phyloP scores from a whole-genome alignment of 2,329 filamentous ascomycete genomes.

The Talaromyces marneffei region DNA sequence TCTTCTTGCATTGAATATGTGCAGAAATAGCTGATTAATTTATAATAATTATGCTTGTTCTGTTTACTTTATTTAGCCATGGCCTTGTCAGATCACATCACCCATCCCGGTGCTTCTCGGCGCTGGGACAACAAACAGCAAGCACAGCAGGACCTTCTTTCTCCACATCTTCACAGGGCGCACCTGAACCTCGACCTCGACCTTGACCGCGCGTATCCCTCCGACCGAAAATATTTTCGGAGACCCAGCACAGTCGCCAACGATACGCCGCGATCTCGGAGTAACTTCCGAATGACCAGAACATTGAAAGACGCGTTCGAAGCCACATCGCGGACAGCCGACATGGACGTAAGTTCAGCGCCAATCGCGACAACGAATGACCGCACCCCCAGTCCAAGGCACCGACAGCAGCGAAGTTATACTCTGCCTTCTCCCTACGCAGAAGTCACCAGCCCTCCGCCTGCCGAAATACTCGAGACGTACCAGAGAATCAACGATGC shows the following conservation, averaged over 20 bases:
- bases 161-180: conserved; percentile 23
- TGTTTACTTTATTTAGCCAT: conserved; percentile 21
- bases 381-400: conserved; percentile 29
- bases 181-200: conserved; percentile 12
- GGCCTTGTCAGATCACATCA: conserved; percentile 28
- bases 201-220: conserved; percentile 22
- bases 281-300: conserved; percentile 31
- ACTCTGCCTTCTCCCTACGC: conserved; percentile 28
- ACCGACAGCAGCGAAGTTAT: conserved; percentile 20
- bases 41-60: neutral
- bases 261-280: conserved; percentile 26
- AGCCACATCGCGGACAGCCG: conserved; percentile 25
- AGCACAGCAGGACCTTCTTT: neutral
- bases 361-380: conserved; percentile 12
- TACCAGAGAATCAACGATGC: conserved; percentile 38
- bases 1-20: neutral
- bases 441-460: conserved; percentile 30
- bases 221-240: conserved; percentile 21
- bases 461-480: conserved; percentile 33
- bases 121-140: conserved; percentile 26
- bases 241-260: conserved; percentile 25
- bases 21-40: neutral
- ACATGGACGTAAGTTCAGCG: conserved; percentile 21
- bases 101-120: conserved; percentile 24
- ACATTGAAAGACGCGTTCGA: conserved; percentile 38